Base-by-base conservation (phyloP, 2,329 filamentous ascomycete genomes). In the Sarocladium brachiariae region DNA sequence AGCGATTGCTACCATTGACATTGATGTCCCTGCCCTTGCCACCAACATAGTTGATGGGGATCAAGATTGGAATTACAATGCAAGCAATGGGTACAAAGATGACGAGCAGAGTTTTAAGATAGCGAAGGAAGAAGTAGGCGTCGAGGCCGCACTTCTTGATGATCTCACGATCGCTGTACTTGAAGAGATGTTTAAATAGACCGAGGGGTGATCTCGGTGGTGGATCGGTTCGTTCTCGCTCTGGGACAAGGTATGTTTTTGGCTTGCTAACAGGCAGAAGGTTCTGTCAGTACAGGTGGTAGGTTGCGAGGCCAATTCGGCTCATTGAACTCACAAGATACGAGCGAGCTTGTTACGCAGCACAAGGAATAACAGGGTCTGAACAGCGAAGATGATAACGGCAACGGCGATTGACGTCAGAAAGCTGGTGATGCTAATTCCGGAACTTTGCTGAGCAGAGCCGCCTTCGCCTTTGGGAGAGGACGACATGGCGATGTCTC, bases 131-230 rank as follows among this genome's bases (percentile, higher is more conserved):
- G 73, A 97, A 96, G 70, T 96, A 99, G 61, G 92, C 90, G 64
- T 99, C 93, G 9, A 99, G 79, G 16, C 93, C 93, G 58, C 92
- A 96, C 67, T 96, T 95, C 50, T 92, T 86, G 60, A 99, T 95
- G 58, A 99, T 82, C 58, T 95, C 89, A 11, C 88, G 76, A 54
- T 88, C 78, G 73, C 81, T 66, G 70, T 88, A 70, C 71, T 83
- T 66, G 70, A 87, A 75, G 75, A 95, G 56, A 72, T 72, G 64
- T 67, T 78, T 63, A 58, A 81, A 56, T 52, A 84, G 66, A 13
- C 70, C 71, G 64, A 77, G 72, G 33, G 76, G 70, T 43, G 66
- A 76, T 49, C 65, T 69, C 0, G 87, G 86, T 2, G 89, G 87
- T 1, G 86, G 73, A n/a, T 84, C 77, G 8, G 88, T 90, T 58